Evolutionary conservation across 352 stramenopile species (phyloP), one percentile per base, ranked within the genome.

Genomic region (Globisporangium paroecandrum): DNA sequence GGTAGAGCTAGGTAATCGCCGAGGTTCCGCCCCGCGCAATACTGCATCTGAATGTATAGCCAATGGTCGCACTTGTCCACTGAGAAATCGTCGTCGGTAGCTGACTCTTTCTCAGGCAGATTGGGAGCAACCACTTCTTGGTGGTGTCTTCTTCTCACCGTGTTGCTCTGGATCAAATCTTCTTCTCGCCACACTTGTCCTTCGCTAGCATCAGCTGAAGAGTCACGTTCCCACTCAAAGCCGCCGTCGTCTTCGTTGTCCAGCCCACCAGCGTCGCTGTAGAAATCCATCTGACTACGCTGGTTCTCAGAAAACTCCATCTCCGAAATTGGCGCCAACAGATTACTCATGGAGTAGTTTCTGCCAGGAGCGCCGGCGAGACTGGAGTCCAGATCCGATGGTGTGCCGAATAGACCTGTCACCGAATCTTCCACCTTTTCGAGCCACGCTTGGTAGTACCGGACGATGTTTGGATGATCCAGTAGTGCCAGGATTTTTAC

Each of bases 21-120:
- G n/a, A 97, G 80, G 27, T 93, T 97, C 53, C 89, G 80, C 0
- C 80, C 84, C 20, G 87, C 87, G 73, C 90, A 98, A 72, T 96
- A 96, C 64, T 93, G 87, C 91, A 98, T 98, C 69, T 98, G 90
- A 58, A 98, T 98, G 68, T 95, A 98, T 59, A 98, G 68, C 85
- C 87, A 93, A 66, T 97, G 89, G 57, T 96, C 89, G 68, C 83
- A 93, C 36, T 77, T 81, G 58, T 91, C 81, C 20, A 67, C 58
- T 1, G 79, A 75, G 46, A 84, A 79, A 61, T 92, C 79, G 43
- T 82, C 81, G 24, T 75, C 75, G 25, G 54, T 74, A 6, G 56
- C 64, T n/a, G 60, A 64, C 59, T 66, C 59, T 60, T 64, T 65
- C 18, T 27, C 56, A 41, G 43, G 46, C 10, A 18, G 59, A 64